Evolutionary conservation across 2,329 filamentous ascomycete genomes (phyloP), one percentile per base, ranked within the genome.

Genomic region (Neobulgaria alba): DNA sequence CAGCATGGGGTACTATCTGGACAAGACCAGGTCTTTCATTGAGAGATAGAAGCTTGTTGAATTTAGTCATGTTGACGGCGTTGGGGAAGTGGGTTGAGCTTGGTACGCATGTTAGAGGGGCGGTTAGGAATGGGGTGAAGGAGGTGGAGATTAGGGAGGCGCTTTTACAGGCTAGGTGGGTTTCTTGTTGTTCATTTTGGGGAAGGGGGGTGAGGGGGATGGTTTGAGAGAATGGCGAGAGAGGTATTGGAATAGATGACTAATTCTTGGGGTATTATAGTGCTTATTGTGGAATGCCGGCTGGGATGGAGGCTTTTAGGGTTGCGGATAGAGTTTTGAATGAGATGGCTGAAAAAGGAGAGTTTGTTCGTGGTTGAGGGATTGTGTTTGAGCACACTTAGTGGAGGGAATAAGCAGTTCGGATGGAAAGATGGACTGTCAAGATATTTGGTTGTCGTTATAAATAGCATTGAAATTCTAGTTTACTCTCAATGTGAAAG

Each of bases 1-100:
- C 49, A 18, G 54, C 52, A 8, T 58, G 55, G 55, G 55, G 53
- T 9, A 56, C 54, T 8, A 53, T 58, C 36, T 58, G 55, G 55
- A 57, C 55, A 10, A 47, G 55, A 3, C 55, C 55, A 3, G 55
- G 55, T 2, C 38, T 58, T 1, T 48, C 50, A 16, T 38, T 49
- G 5, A 46, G 53, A 3, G 54, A 53, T 10, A 38, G 55, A 17
- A 56, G 53, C 42, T 36, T 58, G 3, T 36, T 58, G 14, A 57
- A 57, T 43, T 32, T 57, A 10, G 55, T 53, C 7, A 58, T 58
- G 55, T 40, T 58, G 35, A 57, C 54, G 3, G 53, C 55, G 3
- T 35, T 58, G 41, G 46, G 48, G 7, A 55, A 55, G 41, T 57
- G 55, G 54, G 50, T 45, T 29, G 55, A 58, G 44, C 37, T 58